Conservation (phyloP, 345 rosid genomes). For the Acer saccharum region DNA sequence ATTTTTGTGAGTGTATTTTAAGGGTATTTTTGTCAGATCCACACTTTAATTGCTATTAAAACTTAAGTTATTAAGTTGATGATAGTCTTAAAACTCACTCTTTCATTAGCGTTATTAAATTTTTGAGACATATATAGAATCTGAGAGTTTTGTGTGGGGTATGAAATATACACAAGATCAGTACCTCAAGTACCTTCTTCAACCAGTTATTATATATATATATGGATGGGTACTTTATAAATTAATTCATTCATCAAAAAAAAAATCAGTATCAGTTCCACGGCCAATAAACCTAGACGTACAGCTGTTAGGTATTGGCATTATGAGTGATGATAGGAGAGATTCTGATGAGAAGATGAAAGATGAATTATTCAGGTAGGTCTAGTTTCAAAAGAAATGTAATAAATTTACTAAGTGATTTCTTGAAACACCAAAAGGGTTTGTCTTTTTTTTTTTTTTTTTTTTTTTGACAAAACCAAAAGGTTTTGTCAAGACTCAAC, state of each 20-base stretch:
- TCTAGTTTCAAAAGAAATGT: slow-evolving; percentile 5
- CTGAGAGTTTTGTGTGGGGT: not conserved
- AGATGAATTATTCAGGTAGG: slow-evolving; percentile 14
- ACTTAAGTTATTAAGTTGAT: too few species aligned
- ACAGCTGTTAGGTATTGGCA: not conserved
- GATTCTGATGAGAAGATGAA: not conserved
- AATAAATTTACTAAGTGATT: not conserved
- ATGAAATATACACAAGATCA: not conserved
- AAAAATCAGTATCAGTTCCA: not conserved
- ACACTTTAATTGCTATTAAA: too few species aligned
- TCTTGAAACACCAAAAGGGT: slow-evolving; percentile 4
- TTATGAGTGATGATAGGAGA: not conserved
- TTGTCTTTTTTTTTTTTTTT: too few species aligned
- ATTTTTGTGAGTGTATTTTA: too few species aligned
- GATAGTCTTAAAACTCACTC: too few species aligned
- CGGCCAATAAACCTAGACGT: not conserved
- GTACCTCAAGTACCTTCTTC: not conserved
- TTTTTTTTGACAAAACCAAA: too few species aligned
- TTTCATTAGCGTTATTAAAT: too few species aligned
- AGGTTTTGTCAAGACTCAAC: not conserved
- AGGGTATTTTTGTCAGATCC: too few species aligned
- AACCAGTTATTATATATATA: not conserved
- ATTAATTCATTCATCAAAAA: not conserved
- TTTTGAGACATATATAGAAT: not conserved
- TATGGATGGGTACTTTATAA: not conserved